Conservation (phyloP, 257 asterid species). For the Nicotiana undulata region DNA sequence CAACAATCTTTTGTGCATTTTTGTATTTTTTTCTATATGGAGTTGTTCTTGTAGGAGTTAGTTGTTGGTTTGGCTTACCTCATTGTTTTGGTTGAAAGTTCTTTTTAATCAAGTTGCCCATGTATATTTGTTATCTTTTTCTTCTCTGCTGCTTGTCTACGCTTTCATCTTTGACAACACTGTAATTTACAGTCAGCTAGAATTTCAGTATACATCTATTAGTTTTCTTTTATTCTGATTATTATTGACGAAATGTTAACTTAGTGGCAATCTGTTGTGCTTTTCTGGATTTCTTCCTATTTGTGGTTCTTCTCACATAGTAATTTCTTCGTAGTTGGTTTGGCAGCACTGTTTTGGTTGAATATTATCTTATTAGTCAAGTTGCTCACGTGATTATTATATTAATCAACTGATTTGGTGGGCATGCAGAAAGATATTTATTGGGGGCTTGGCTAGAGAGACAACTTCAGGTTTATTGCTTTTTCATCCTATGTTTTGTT, state of each 20-base stretch:
- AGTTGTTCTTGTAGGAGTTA: neutral
- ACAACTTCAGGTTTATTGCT: slow-evolving; percentile 39
- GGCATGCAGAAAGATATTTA: slow-evolving; percentile 44
- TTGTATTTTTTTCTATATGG: neutral
- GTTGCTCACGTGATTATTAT: neutral
- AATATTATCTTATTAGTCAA: neutral
- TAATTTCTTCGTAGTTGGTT: neutral
- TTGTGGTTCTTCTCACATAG: neutral
- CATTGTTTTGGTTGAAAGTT: neutral
- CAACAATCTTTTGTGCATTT: neutral
- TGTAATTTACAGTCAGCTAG: neutral
- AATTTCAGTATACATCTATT: no score
- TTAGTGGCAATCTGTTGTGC: neutral
- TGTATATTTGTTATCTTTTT: no score
- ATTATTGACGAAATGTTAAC: neutral
- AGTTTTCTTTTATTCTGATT: neutral
- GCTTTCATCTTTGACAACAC: neutral
- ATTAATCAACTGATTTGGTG: neutral
- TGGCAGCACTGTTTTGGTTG: neutral
- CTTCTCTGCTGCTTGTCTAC: neutral
- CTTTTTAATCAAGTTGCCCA: neutral
- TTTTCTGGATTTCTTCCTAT: neutral
- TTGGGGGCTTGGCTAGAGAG: slow-evolving; percentile 59
- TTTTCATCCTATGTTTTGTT: neutral
- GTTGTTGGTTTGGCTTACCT: no score